phyloP scores from a whole-genome alignment of 768 basidiomycete species.

The Russula lepida region DNA sequence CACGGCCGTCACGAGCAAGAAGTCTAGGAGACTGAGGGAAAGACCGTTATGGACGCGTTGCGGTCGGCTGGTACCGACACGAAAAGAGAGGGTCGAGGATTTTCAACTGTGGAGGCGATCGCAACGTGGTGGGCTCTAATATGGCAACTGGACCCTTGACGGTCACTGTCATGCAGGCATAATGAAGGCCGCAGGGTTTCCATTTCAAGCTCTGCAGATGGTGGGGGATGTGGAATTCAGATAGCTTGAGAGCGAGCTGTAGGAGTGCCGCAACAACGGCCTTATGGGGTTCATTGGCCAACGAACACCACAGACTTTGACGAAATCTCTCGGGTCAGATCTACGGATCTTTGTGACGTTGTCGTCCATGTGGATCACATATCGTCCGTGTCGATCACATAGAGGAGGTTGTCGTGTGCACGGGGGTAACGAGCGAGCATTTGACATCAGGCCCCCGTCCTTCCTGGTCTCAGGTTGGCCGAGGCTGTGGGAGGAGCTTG shows the following conservation, averaged over 20 bases:
- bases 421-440: too few relatives aligned
- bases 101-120: slow-evolving; percentile 42
- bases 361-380: too few relatives aligned
- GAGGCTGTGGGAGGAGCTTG: too few relatives aligned
- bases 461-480: too few relatives aligned
- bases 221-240: slow-evolving; percentile 62
- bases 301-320: slow-evolving; percentile 50
- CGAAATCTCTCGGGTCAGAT: slow-evolving; percentile 42
- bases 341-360: slow-evolving; percentile 53
- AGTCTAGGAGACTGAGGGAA: slow-evolving; percentile 59
- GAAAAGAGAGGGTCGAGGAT: slow-evolving; percentile 56
- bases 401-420: slow-evolving; percentile 46
- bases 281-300: slow-evolving; percentile 46
- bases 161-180: slow-evolving; percentile 45
- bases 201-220: slow-evolving; percentile 58
- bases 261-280: slow-evolving; percentile 28
- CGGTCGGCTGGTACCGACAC: slow-evolving; percentile 40
- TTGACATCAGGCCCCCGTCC: too few relatives aligned
- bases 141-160: slow-evolving; percentile 60
- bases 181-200: slow-evolving; percentile 47
- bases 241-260: slow-evolving; percentile 40
- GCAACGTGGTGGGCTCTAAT: slow-evolving; percentile 45
- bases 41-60: slow-evolving; percentile 56
- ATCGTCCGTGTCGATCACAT: slow-evolving; percentile 60
- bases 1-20: slow-evolving; percentile 58